phyloP scores from a whole-genome alignment of 179 eudicot species.

The Heliamphora pulchella region DNA sequence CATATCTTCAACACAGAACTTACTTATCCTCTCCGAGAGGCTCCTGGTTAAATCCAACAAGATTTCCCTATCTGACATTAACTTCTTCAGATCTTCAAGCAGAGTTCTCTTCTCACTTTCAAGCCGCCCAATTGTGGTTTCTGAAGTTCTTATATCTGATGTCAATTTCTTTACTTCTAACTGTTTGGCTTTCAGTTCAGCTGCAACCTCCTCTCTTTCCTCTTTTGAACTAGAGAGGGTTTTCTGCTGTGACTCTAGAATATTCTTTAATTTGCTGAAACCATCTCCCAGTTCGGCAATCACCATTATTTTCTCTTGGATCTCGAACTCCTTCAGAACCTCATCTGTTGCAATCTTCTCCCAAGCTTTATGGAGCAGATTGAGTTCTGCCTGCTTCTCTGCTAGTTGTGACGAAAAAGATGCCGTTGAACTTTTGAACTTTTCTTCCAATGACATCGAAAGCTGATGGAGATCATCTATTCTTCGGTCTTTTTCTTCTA shows the following conservation, averaged over 20 bases:
- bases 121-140: conserved; percentile 26
- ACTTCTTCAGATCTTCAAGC: conserved; percentile 22
- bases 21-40: conserved; percentile 31
- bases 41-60: conserved; percentile 34
- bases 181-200: conserved; percentile 27
- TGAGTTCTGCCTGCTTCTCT: conserved; percentile 37
- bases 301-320: conserved; percentile 35
- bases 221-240: conserved; percentile 24
- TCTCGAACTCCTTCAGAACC: conserved; percentile 42
- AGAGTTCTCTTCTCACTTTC: conserved; percentile 30
- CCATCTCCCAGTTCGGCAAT: conserved; percentile 42
- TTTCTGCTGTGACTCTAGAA: conserved; percentile 30
- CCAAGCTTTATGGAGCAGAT: conserved; percentile 46
- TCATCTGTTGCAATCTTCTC: conserved; percentile 32
- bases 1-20: conserved; percentile 40
- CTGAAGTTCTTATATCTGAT: conserved; percentile 17
- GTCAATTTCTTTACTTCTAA: conserved; percentile 29
- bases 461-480: conserved; percentile 29
- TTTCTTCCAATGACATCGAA: conserved; percentile 28
- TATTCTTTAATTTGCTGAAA: conserved; percentile 24
- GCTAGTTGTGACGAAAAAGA: conserved; percentile 27
- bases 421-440: conserved; percentile 25
- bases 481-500: conserved; percentile 35
- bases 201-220: conserved; percentile 28
- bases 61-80: conserved; percentile 44